Evolutionary conservation across 2,329 filamentous ascomycete genomes (phyloP), one percentile per base, ranked within the genome.

Genomic region (Fusarium oligoseptatum): DNA sequence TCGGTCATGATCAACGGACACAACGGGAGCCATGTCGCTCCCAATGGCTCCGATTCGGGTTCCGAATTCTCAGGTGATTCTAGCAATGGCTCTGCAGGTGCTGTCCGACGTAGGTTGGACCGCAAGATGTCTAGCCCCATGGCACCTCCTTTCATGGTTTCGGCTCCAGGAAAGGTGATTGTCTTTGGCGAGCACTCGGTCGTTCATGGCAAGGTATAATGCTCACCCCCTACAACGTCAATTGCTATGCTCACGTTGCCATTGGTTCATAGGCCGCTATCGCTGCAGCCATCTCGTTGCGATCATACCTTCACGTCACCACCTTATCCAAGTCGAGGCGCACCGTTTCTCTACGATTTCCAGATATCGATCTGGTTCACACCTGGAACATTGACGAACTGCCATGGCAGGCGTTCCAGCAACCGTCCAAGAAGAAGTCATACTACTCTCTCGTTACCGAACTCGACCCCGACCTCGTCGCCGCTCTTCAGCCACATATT

Each of bases 161-260:
- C 97, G 17, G 96, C 97, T 3, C 97, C 97, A 0, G 97, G 96
- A 74, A 99, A 99, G 83, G 97, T 98, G 81, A 99, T 99, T 82
- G 94, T 98, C 63, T 98, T 96, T 85, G 97, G 97, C 76, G 97
- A 99, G 83, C 97, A 99, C 85, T 94, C 97, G 3, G 97, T 98
- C n/a, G 97, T 99, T 22, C 92, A 99, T 81, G 95, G 95, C 81
- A 98, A 98, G 90, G 93, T 94, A 85, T 27, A 43, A 52, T 8
- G 4, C 24, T 12, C 12, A 45, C 55, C 17, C 17, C 48, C 37
- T 64, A 24, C 50, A 20, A 41, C n/a, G 22, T 45, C 39, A 32
- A 67, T 67, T 61, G n/a, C 22, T 17, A 60, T 67, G 45, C 78
- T 79, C 36, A 79, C 70, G 67, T 69, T 12, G 37, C 48, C 48